phyloP scores from a whole-genome alignment of 1,284 basidiomycete species.

The Trichosporon ovoides region DNA sequence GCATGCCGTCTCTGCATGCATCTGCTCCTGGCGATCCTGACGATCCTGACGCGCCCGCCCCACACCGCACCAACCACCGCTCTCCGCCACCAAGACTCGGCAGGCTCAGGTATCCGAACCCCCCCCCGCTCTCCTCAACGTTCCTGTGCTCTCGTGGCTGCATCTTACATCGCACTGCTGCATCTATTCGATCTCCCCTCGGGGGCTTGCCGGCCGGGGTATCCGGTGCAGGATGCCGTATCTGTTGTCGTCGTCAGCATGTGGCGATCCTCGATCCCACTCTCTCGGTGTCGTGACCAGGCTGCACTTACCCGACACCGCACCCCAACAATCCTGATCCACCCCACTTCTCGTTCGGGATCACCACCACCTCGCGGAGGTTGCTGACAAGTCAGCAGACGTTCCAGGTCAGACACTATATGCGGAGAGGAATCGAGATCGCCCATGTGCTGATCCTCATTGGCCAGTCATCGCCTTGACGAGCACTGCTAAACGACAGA shows the following conservation, averaged over 20 bases:
- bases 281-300: neutral
- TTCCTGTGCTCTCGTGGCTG: neutral
- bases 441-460: too few species aligned
- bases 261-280: neutral
- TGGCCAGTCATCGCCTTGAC: too few species aligned
- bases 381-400: conserved; percentile 55
- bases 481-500: too few species aligned
- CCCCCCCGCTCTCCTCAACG: neutral
- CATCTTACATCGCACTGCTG: neutral
- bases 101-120: neutral
- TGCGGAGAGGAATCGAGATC: neutral
- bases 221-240: conserved; percentile 82
- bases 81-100: neutral
- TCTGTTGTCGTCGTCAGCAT: conserved; percentile 24
- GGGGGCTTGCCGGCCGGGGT: conserved; percentile 53
- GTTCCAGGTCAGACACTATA: neutral
- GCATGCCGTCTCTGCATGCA: too few species aligned
- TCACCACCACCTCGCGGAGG: conserved; percentile 80
- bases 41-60: neutral
- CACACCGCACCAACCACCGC: neutral
- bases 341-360: conserved; percentile 93
- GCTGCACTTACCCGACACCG: conserved; percentile 68
- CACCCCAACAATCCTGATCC: conserved; percentile 90
- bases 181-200: neutral
- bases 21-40: too few species aligned